Base-by-base conservation (phyloP, 495 filamentous ascomycete genomes). In the Barbatosphaeria neglecta region DNA sequence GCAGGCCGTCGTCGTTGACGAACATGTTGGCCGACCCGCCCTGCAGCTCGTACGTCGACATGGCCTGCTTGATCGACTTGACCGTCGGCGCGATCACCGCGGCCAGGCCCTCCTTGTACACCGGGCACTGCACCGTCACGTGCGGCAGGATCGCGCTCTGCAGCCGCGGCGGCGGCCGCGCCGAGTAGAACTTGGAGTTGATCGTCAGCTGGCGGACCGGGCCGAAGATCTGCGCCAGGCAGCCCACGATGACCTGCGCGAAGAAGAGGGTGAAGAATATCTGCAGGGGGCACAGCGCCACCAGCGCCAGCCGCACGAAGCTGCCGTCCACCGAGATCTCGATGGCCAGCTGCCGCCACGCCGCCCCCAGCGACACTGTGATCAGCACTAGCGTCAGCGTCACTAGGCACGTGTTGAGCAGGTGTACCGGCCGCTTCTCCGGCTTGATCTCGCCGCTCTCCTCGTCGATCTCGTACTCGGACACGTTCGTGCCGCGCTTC, bases 211-310 rank as follows among this genome's bases (percentile, higher is more conserved):
- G 84, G 20, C 73, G 71, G 44, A 86, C 76, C 6, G 84, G 84
- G 15, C 84, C 84, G 46, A 88, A 78, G 43, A 80, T 75, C 61
- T 88, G 84, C 13, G 83, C 80, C 46, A 87, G 55, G 57, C 81
- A 85, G 37, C 84, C 83, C 45, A 86, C 66, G 48, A 87, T 80
- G 52, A 84, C 83, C 62, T 86, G 82, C 16, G 65, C 78, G 55
- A 86, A 86, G 65, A 86, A 86, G 53, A 88, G 66, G 15, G 84
- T 84, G 65, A 88, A 87, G 69, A 87, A 88, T 45, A 87, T 71
- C 59, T 87, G 84, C 16, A 87, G 67, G 4, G 83, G 84, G 43
- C 76, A 71, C 20, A 87, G 57, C 0, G 65, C 70, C 3, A 85
- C 50, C 45, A 88, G 77, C 17, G 72, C 76, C 20, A 87, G 55